Evolutionary conservation across 2,329 filamentous ascomycete genomes (phyloP).

Genomic region (Neoarthrinium moseri): DNA sequence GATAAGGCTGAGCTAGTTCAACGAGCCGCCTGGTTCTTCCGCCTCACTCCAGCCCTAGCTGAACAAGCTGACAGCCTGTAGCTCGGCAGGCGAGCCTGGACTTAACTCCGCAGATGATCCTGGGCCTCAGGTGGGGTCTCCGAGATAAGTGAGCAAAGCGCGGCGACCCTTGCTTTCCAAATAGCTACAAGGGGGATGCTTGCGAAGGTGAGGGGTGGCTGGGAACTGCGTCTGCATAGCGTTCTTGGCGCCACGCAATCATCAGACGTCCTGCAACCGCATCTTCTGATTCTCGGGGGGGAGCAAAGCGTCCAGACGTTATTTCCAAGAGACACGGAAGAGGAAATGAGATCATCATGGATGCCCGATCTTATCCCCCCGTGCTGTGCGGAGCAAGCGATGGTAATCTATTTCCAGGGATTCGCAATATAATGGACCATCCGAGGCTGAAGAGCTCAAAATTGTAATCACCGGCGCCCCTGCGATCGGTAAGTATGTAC

Average conservation of each 20-base stretch:
- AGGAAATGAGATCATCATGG: not conserved
- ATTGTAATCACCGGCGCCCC: too few relatives aligned
- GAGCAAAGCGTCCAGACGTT: not conserved
- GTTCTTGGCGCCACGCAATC: constrained; percentile 32
- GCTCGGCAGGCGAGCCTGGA: not conserved
- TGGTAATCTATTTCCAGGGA: not conserved
- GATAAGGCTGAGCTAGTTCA: not conserved
- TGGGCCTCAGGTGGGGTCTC: not conserved
- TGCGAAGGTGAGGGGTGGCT: constrained; percentile 6
- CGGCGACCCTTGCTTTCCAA: too few relatives aligned
- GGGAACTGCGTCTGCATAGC: constrained; percentile 17
- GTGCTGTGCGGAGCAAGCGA: not conserved
- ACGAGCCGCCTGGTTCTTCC: not conserved
- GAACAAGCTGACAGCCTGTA: not conserved
- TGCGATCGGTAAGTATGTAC: not conserved
- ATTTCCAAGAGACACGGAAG: not conserved
- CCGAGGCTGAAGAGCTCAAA: not conserved
- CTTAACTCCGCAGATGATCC: not conserved
- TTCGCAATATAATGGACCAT: not conserved
- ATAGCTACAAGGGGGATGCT: too few relatives aligned
- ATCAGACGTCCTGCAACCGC: constrained; percentile 23
- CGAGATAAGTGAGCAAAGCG: too few relatives aligned
- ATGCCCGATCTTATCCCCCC: not conserved
- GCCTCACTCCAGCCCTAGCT: not conserved
- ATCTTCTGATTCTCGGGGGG: not conserved